Evolutionary conservation across 192 early-diverging fungal genomes (phyloP).

Genomic region (Backusella parvicylindrica): DNA sequence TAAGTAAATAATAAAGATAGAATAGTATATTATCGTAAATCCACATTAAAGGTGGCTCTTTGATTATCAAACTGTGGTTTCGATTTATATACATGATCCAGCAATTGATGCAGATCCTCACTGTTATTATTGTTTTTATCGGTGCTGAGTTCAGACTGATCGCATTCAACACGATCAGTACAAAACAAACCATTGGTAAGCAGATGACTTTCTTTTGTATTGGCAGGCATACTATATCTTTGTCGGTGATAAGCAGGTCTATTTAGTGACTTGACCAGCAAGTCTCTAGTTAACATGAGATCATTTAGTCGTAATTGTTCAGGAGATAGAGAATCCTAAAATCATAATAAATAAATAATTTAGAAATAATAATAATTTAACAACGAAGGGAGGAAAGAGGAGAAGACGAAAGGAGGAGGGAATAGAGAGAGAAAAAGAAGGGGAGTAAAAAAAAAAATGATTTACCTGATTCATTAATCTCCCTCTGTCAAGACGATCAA

Average conservation of each 20-base stretch:
- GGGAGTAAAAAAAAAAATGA: not conserved
- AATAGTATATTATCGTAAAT: not conserved
- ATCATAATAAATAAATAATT: not conserved
- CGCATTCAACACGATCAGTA: constrained; percentile 41
- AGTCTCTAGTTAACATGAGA: constrained; percentile 40
- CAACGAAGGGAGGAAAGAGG: not conserved
- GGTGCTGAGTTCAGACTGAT: constrained; percentile 27
- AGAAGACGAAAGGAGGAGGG: not conserved
- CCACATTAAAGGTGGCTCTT: constrained; percentile 20
- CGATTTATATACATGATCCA: constrained; percentile 17
- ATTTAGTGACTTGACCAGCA: constrained; percentile 38
- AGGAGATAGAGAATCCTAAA: constrained; percentile 49
- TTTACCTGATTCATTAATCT: constrained; percentile 47
- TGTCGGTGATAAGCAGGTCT: constrained; percentile 38
- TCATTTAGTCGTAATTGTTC: constrained; percentile 47
- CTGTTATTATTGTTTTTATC: constrained; percentile 31
- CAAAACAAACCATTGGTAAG: constrained; percentile 39
- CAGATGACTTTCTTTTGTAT: constrained; percentile 40
- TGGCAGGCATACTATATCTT: constrained; percentile 38
- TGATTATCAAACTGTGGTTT: constrained; percentile 30
- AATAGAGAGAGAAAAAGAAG: constrained; percentile 2
- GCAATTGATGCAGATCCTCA: constrained; percentile 15
- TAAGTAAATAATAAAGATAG: not conserved
- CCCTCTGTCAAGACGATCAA: constrained; percentile 40
- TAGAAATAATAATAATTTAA: not conserved